Percentiles rank a stretch among this genome's conserved stretches.
Evolutionary conservation across 352 stramenopile genomes (phyloP).

Genomic region (Phytopythium vexans): DNA sequence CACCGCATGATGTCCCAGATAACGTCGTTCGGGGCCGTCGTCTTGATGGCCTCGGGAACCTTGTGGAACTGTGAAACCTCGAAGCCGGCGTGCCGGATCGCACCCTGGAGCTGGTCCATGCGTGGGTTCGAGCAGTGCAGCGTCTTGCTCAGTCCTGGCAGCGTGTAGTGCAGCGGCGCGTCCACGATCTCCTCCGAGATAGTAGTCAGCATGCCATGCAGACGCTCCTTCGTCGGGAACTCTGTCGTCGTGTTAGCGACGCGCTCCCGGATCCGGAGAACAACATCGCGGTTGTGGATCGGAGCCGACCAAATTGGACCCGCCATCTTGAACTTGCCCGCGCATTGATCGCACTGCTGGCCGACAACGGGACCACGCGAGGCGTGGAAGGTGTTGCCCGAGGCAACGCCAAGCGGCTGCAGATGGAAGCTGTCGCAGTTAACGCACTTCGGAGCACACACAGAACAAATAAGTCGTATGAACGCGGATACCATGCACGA

Average conservation of each 20-base stretch:
- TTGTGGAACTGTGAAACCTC: slow-evolving; percentile 98
- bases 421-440: slow-evolving; percentile 98
- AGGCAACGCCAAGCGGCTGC: slow-evolving; percentile 88
- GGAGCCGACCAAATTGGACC: slow-evolving; percentile 97
- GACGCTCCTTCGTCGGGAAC: slow-evolving; percentile 90
- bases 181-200: slow-evolving; percentile 95
- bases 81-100: slow-evolving; percentile 96
- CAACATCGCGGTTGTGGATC: slow-evolving; percentile 93
- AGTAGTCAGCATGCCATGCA: slow-evolving; percentile 94
- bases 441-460: slow-evolving; percentile 75
- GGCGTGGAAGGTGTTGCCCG: slow-evolving; percentile 85
- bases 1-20: slow-evolving; percentile 98
- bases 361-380: slow-evolving; percentile 70
- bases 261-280: slow-evolving; percentile 79
- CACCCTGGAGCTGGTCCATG: slow-evolving; percentile 93
- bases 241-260: slow-evolving; percentile 75
- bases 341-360: slow-evolving; percentile 76
- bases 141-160: slow-evolving; percentile 91
- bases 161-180: slow-evolving; percentile 95
- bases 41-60: slow-evolving; percentile 98
- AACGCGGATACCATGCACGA: background rate
- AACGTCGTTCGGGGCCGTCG: slow-evolving; percentile 95
- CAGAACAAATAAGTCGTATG: background rate
- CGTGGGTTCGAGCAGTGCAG: slow-evolving; percentile 93
- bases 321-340: slow-evolving; percentile 87